Conservation (phyloP, 208 protist genomes). For the Novymonas esmeraldas region DNA sequence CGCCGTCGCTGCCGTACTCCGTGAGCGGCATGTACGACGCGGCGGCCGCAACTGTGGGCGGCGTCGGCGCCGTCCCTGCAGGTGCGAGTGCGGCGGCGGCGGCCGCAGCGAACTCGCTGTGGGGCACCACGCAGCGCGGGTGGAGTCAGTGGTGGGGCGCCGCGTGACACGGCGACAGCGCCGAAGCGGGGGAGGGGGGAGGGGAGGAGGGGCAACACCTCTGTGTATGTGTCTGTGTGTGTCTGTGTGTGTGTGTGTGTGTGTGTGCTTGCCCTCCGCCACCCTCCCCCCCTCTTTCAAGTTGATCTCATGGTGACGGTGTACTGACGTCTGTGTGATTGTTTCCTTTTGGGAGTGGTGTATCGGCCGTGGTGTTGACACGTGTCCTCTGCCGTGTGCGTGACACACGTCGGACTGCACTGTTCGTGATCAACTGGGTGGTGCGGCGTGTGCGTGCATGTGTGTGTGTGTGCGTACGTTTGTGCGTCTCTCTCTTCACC, state of each 20-base stretch:
- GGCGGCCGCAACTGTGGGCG: neutral
- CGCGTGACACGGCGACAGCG: neutral
- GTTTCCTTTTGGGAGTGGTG: too few relatives aligned
- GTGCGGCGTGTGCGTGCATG: neutral
- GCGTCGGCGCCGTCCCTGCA: conserved; percentile 1
- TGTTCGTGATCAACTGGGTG: neutral
- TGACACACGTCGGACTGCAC: neutral
- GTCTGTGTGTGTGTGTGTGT: neutral
- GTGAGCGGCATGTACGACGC: neutral
- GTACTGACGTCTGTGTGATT: too few relatives aligned
- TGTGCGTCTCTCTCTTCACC: neutral
- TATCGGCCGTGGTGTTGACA: too few relatives aligned
- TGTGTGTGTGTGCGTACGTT: conserved; percentile 17
- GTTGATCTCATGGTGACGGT: too few relatives aligned
- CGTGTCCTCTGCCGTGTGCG: too few relatives aligned
- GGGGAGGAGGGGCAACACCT: neutral
- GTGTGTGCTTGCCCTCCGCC: neutral
- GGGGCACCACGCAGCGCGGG: conserved; percentile 37
- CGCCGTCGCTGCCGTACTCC: neutral
- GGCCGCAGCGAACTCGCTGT: conserved; percentile 29
- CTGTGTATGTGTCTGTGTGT: conserved; percentile 4
- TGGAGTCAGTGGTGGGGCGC: conserved; percentile 37
- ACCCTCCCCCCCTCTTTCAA: neutral
- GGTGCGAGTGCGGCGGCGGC: conserved; percentile 20
- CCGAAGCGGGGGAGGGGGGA: neutral